Percentiles rank a stretch among this genome's conserved stretches.
Evolutionary conservation across 306 rosid genomes (phyloP).

Genomic region (Cicer cuneatum): DNA sequence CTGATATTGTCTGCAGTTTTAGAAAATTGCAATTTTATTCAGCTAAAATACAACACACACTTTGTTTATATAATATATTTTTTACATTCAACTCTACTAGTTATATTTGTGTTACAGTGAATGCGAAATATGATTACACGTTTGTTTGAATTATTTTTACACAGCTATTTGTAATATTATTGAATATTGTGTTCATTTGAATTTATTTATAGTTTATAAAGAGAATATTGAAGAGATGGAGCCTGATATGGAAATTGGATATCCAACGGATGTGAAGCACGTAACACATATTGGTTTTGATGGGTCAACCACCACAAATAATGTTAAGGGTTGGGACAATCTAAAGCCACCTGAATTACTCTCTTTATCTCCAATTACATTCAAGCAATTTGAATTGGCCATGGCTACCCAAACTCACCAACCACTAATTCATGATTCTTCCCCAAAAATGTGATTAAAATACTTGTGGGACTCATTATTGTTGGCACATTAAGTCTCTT

Average conservation of each 20-base stretch:
- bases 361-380: slow-evolving; percentile 82
- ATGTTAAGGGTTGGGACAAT: slow-evolving; percentile 63
- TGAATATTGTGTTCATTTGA: slow-evolving; percentile 14
- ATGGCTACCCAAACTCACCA: slow-evolving; percentile 73
- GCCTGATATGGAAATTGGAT: slow-evolving; percentile 83
- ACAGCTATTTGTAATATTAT: not conserved
- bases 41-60: too few relatives aligned
- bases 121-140: not conserved
- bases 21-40: too few relatives aligned
- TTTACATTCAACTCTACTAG: not conserved
- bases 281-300: slow-evolving; percentile 92
- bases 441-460: slow-evolving; percentile 44
- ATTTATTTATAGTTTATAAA: slow-evolving; percentile 58
- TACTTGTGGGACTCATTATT: slow-evolving; percentile 8
- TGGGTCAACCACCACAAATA: slow-evolving; percentile 76
- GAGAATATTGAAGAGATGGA: slow-evolving; percentile 56
- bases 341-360: slow-evolving; percentile 57
- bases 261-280: slow-evolving; percentile 92
- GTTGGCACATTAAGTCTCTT: slow-evolving; percentile 39
- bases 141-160: too few relatives aligned
- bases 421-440: slow-evolving; percentile 43
- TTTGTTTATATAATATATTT: too few relatives aligned
- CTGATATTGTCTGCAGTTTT: too few relatives aligned
- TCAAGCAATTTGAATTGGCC: slow-evolving; percentile 78
- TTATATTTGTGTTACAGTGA: not conserved